phyloP scores from a whole-genome alignment of 1,139 yeast genomes.

The Yamadazyma sp. region DNA sequence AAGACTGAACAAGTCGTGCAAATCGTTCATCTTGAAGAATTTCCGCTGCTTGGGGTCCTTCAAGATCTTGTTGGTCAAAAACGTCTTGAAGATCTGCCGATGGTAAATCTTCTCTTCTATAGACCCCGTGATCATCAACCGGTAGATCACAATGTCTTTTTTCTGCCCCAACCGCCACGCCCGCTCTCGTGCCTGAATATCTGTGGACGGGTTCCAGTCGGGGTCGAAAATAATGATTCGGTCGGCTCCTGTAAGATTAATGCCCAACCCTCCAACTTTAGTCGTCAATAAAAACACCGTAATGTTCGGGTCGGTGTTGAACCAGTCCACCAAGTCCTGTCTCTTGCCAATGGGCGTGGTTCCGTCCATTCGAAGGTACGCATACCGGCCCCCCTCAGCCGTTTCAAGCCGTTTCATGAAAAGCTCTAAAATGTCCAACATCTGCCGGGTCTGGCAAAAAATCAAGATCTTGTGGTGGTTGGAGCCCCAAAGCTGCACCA shows the following conservation, averaged over 20 bases:
- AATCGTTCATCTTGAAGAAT: slow-evolving; percentile 87
- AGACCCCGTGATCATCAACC: slow-evolving; percentile 92
- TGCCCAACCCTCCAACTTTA: slow-evolving; percentile 94
- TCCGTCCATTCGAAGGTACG: slow-evolving; percentile 90
- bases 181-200: slow-evolving; percentile 92
- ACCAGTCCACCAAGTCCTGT: slow-evolving; percentile 76
- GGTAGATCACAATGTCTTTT: slow-evolving; percentile 86
- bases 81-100: slow-evolving; percentile 93
- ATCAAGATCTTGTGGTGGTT: slow-evolving; percentile 79
- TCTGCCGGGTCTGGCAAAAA: slow-evolving; percentile 90
- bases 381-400: slow-evolving; percentile 23
- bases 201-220: slow-evolving; percentile 98
- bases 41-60: slow-evolving; percentile 94
- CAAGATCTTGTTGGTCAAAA: slow-evolving; percentile 86
- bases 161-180: slow-evolving; percentile 98
- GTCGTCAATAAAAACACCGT: slow-evolving; percentile 82
- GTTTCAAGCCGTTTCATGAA: slow-evolving; percentile 47
- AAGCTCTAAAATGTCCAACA: slow-evolving; percentile 81
- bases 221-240: slow-evolving; percentile 94
- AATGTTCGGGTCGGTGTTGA: slow-evolving; percentile 60
- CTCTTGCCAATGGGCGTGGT: slow-evolving; percentile 76
- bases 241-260: slow-evolving; percentile 92
- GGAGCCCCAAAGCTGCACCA: slow-evolving; percentile 71
- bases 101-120: slow-evolving; percentile 97
- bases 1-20: slow-evolving; percentile 83